phyloP scores from a whole-genome alignment of 164 flowering plant species.

The Aristolochia californica region DNA sequence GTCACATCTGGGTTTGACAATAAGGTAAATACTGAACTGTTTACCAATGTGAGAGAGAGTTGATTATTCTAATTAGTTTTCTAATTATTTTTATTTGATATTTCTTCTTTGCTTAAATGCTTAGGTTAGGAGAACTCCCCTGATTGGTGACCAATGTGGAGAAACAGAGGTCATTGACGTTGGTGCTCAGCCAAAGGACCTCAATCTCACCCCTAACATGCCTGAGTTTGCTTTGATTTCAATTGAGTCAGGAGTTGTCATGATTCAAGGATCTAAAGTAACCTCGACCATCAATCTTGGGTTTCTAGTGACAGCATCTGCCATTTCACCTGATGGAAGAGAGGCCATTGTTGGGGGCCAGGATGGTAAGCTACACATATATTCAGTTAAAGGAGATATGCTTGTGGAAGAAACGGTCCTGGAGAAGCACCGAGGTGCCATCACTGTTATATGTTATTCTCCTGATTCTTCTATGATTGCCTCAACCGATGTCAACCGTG shows the following conservation, averaged over 20 bases:
- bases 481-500: slow-evolving; percentile 77
- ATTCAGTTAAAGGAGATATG: slow-evolving; percentile 59
- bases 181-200: slow-evolving; percentile 83
- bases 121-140: slow-evolving; percentile 65
- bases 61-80: background rate
- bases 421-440: slow-evolving; percentile 88
- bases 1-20: slow-evolving; percentile 81
- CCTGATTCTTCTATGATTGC: slow-evolving; percentile 94
- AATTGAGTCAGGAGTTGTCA: slow-evolving; percentile 66
- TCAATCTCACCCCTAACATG: slow-evolving; percentile 45
- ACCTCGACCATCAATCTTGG: slow-evolving; percentile 64
- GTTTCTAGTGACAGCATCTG: slow-evolving; percentile 64
- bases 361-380: slow-evolving; percentile 81
- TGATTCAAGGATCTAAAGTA: slow-evolving; percentile 61
- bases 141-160: slow-evolving; percentile 66
- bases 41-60: no score
- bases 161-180: slow-evolving; percentile 57
- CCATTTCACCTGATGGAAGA: slow-evolving; percentile 77
- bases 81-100: background rate
- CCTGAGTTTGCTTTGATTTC: slow-evolving; percentile 70
- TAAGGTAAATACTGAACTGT: slow-evolving; percentile 55
- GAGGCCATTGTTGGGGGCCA: slow-evolving; percentile 92
- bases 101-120: background rate
- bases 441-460: slow-evolving; percentile 76
- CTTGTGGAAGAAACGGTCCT: slow-evolving; percentile 73